Conservation (phyloP, 495 filamentous ascomycete species). For the Tuber calosporum region DNA sequence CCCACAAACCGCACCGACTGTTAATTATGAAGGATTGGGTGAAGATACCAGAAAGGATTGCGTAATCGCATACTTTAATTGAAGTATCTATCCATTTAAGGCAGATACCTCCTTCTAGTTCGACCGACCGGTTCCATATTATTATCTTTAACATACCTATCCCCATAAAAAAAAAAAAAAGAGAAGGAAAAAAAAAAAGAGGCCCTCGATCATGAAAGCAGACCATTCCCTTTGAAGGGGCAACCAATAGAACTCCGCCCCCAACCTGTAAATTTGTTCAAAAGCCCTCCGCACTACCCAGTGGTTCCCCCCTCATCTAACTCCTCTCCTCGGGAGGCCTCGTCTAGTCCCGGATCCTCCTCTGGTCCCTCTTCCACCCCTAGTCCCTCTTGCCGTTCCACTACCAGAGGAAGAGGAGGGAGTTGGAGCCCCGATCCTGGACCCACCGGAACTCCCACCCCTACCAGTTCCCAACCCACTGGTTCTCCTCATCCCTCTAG, state of each 20-base stretch:
- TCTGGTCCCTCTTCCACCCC: slow-evolving; percentile 36
- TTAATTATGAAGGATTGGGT: background rate
- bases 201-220: background rate
- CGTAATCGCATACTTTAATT: background rate
- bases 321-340: slow-evolving; percentile 42
- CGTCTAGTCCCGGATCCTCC: slow-evolving; percentile 46
- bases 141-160: background rate
- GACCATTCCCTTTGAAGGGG: background rate
- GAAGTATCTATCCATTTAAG: background rate
- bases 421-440: slow-evolving; percentile 23
- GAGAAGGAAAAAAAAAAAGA: background rate
- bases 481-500: slow-evolving; percentile 43
- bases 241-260: background rate
- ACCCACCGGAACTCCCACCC: slow-evolving; percentile 48
- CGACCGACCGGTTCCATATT: background rate
- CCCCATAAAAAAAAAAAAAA: background rate
- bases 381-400: slow-evolving; percentile 27
- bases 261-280: background rate
- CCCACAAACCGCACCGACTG: background rate
- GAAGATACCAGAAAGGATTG: background rate
- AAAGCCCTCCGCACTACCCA: background rate
- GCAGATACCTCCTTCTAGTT: background rate
- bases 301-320: slow-evolving; percentile 18
- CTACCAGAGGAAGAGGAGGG: slow-evolving; percentile 28
- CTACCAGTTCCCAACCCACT: slow-evolving; percentile 45